A percentile compares a stretch with the other conserved stretches of the same genome.
These are phyloP conservation scores for Conticribra weissflogii DNA, from an alignment of 108 stramenopile species.

Conservation along the genomic window DNA sequence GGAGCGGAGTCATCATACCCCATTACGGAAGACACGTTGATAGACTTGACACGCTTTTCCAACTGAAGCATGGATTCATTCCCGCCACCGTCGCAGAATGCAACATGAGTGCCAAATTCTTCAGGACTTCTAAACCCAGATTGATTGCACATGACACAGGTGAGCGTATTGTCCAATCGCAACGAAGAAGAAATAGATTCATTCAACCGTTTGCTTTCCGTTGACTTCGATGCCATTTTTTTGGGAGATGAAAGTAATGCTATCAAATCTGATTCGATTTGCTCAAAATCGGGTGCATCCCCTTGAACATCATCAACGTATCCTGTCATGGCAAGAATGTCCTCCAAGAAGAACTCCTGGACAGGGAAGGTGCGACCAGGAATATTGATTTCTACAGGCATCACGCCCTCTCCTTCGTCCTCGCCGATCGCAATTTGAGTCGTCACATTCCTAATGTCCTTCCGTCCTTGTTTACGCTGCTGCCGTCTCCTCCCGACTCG, in stretches of 20 bases:
- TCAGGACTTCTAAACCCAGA: constrained; percentile 52
- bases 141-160: constrained; percentile 64
- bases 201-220: not conserved
- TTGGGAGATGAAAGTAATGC: constrained; percentile 22
- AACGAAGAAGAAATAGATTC: not conserved
- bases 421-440: constrained; percentile 4
- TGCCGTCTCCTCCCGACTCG: constrained; percentile 27
- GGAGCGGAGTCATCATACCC: constrained; percentile 15
- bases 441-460: constrained; percentile 2
- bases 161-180: constrained; percentile 26
- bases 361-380: constrained; percentile 86
- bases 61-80: constrained; percentile 41
- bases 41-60: constrained; percentile 27
- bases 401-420: constrained; percentile 30
- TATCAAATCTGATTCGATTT: constrained; percentile 58
- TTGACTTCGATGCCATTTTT: not conserved
- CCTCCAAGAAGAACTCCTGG: constrained; percentile 79
- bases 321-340: constrained; percentile 66
- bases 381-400: constrained; percentile 74
- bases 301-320: constrained; percentile 45
- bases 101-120: constrained; percentile 69
- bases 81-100: constrained; percentile 56
- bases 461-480: not conserved
- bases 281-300: constrained; percentile 44
- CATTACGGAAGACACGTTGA: constrained; percentile 21